Conservation (phyloP, 768 basidiomycete genomes). For the Kwoniella mangroviensis region DNA sequence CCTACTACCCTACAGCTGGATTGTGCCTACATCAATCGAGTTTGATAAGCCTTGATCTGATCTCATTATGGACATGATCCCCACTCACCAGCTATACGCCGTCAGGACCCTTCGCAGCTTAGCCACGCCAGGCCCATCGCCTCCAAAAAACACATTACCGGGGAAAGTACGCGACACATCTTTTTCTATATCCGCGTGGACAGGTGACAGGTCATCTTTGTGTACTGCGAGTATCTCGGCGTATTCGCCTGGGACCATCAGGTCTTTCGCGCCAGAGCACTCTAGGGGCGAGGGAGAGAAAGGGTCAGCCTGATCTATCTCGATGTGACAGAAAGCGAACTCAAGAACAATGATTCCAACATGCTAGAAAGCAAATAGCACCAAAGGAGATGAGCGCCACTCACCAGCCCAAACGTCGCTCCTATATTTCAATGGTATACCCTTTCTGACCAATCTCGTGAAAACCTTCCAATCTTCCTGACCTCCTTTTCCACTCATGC, state of each 20-base stretch:
- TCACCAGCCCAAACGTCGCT: constrained; percentile 51
- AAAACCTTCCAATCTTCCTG: constrained; percentile 78
- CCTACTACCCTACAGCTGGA: constrained; percentile 85
- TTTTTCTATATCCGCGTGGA: constrained; percentile 85
- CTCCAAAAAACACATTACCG: constrained; percentile 95
- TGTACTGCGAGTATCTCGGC: constrained; percentile 71
- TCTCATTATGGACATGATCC: neutral
- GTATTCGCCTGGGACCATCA: constrained; percentile 89
- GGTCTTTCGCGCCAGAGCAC: constrained; percentile 89
- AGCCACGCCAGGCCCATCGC: constrained; percentile 90
- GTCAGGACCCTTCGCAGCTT: constrained; percentile 87
- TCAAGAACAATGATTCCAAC: too few relatives aligned
- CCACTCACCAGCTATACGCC: constrained; percentile 65
- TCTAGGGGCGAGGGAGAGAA: constrained; percentile 63
- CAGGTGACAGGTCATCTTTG: constrained; percentile 52
- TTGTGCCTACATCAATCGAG: constrained; percentile 68
- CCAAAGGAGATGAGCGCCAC: neutral
- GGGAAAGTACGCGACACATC: constrained; percentile 86
- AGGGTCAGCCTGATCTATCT: neutral
- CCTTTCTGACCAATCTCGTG: constrained; percentile 70
- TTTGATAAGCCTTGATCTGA: neutral
- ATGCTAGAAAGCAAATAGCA: too few relatives aligned
- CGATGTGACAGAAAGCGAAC: neutral
- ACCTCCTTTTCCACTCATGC: constrained; percentile 65
- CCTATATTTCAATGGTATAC: constrained; percentile 71